Percentiles rank a stretch among this genome's conserved stretches.
phyloP scores from a whole-genome alignment of 202 grass and related monocot genomes.

The Carex arenaria region DNA sequence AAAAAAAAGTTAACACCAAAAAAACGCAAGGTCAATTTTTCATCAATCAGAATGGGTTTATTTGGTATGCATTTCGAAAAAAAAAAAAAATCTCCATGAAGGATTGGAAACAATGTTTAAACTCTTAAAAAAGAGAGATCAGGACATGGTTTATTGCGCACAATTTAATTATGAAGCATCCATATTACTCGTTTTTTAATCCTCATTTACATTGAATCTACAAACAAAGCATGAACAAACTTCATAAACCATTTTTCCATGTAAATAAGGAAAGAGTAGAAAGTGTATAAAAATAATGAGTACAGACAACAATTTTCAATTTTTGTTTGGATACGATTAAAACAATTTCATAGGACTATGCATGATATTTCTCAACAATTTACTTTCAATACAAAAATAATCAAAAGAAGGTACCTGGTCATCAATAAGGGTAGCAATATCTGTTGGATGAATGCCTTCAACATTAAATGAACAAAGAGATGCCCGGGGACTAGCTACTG shows the following conservation, averaged over 20 bases:
- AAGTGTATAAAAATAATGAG: too few relatives aligned
- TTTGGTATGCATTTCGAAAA: neutral
- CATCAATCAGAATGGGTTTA: neutral
- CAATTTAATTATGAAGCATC: neutral
- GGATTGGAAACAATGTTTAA: neutral
- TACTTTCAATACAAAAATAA: neutral
- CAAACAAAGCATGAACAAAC: neutral
- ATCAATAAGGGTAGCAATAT: slow-evolving; percentile 88
- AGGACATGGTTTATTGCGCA: neutral
- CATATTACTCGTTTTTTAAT: neutral
- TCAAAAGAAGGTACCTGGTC: slow-evolving; percentile 38
- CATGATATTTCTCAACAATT: neutral
- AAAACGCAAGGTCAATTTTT: neutral
- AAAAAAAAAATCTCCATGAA: neutral
- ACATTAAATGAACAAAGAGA: slow-evolving; percentile 89
- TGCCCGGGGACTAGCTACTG: slow-evolving; percentile 39
- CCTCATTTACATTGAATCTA: neutral
- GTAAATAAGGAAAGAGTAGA: neutral
- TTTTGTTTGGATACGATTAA: neutral
- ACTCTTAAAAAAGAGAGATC: neutral
- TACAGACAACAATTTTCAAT: neutral
- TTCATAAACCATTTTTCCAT: neutral
- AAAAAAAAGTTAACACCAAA: neutral
- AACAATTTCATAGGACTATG: neutral
- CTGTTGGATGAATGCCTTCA: slow-evolving; percentile 78